Evolutionary conservation across 306 rosid species (phyloP), one percentile per base, ranked within the genome.

Genomic region (Trifolium pratense): DNA sequence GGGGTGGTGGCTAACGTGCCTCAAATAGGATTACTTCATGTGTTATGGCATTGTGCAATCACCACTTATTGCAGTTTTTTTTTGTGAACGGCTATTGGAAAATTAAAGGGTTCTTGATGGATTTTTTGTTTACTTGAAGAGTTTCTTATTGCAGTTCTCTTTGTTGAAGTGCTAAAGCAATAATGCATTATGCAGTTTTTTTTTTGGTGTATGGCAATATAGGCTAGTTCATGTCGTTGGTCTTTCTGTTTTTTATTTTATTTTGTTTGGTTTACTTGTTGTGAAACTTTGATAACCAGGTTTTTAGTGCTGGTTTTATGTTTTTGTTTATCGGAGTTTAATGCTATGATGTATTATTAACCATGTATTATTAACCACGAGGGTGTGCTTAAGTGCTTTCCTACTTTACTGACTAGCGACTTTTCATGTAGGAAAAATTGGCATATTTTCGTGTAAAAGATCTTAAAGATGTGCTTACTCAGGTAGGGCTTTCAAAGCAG

Each of bases 401-500:
- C 46, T 42, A 32, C 68, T 60, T 39, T 56, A 29, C 66, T 70
- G 51, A 81, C 37, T 1, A 48, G 65, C 58, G 62, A 58, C 20
- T 57, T 49, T 32, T 37, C 46, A 68, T 75, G 78, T 73, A 94
- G 99, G 97, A 88, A 31, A 91, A 91, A 34, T 82, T 94, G 89
- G 84, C 80, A 51, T 87, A 78, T 81, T 94, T 94, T 75, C 95
- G 99, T 58, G 81, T 91, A 71, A 91, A 86, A 76, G 99, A 94
- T 87, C 99, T 94, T 70, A 91, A 94, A 87, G 96, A 90, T 74
- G 94, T 94, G 65, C 99, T 94, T 71, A 70, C 90, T 71, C 87
- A 90, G 66, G 81, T 94, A 70, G 95, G 97, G 65, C 91, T 90
- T 63, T 91, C 99, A 36, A 94, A 94, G 87, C 99, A 94, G 81